Evolutionary conservation across 352 stramenopile species (phyloP), one percentile per base, ranked within the genome.

Genomic region (Globisporangium canariense): DNA sequence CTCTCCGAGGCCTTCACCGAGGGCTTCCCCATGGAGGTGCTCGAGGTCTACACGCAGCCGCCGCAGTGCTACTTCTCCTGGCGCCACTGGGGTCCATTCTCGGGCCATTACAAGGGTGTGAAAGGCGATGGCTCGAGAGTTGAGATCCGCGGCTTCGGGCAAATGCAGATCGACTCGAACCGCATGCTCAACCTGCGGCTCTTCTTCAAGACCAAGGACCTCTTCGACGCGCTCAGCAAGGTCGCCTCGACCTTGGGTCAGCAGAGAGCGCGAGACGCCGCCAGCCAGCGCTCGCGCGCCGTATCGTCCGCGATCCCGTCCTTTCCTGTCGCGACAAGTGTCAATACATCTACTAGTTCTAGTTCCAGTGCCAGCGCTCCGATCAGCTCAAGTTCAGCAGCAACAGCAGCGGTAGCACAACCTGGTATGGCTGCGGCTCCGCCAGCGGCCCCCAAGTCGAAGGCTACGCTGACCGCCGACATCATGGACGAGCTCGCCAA

Each of bases 81-180:
- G 86, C 74, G 83, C 13, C 86, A 94, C 65, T 94, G 86, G 86
- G 86, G 81, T 0, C 71, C 75, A 9, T 94, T 93, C 64, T 82
- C 79, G 0, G 86, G 86, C 18, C 75, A 74, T 22, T 91, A 81
- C 69, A 73, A 79, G 50, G 86, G 83, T 28, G 65, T 88, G 7
- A 81, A 83, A 22, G 83, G 86, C 41, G 76, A 90, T 53, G 81
- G 79, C 51, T 68, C 73, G 36, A 72, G 75, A 25, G 53, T 94
- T 2, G 79, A 92, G 51, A 54, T 94, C 47, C 76, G 79, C 11
- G 85, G 85, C 43, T 94, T 92, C 64, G 85, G 81, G 1, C 74
- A 88, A 41, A 88, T 92, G 76, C 70, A 73, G 50, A 76, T 90
- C 32, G 77, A 92, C 62, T 67, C 68, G 8, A 75, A 72, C 18